Conservation (phyloP, 2,329 filamentous ascomycete genomes). For the Xylariaceae sp. region DNA sequence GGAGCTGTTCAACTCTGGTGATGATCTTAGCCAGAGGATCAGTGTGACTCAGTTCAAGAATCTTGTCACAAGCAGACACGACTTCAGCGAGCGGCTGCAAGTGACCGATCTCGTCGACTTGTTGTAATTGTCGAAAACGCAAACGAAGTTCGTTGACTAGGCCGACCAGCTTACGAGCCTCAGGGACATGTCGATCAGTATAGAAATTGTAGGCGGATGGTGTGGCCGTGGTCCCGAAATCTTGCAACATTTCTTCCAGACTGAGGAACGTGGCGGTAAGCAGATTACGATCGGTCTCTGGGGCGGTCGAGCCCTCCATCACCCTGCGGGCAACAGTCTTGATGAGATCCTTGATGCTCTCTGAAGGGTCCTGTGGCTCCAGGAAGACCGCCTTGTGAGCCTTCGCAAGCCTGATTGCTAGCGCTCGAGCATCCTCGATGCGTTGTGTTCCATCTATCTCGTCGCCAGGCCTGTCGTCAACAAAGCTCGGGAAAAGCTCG, state of each 20-base stretch:
- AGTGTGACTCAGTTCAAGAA: constrained; percentile 67
- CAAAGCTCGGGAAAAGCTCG: constrained; percentile 74
- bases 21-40: constrained; percentile 84
- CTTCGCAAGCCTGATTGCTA: constrained; percentile 54
- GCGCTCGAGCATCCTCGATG: constrained; percentile 38
- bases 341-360: constrained; percentile 37
- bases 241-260: constrained; percentile 53
- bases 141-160: constrained; percentile 62
- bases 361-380: constrained; percentile 29
- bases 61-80: constrained; percentile 62
- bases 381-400: constrained; percentile 51
- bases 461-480: constrained; percentile 41
- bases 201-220: constrained; percentile 76
- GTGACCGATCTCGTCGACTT: constrained; percentile 57
- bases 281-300: constrained; percentile 42
- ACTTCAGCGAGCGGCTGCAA: constrained; percentile 77
- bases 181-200: constrained; percentile 65
- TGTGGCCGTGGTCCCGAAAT: constrained; percentile 31
- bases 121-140: constrained; percentile 66
- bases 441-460: constrained; percentile 20
- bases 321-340: constrained; percentile 34
- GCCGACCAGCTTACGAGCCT: constrained; percentile 65
- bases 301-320: constrained; percentile 24
- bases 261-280: constrained; percentile 60
- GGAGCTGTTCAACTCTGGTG: constrained; percentile 79